Percentiles rank a stretch among this genome's conserved stretches.
phyloP scores from a whole-genome alignment of 1,284 basidiomycete genomes.

The Exobasidium rhododendri region DNA sequence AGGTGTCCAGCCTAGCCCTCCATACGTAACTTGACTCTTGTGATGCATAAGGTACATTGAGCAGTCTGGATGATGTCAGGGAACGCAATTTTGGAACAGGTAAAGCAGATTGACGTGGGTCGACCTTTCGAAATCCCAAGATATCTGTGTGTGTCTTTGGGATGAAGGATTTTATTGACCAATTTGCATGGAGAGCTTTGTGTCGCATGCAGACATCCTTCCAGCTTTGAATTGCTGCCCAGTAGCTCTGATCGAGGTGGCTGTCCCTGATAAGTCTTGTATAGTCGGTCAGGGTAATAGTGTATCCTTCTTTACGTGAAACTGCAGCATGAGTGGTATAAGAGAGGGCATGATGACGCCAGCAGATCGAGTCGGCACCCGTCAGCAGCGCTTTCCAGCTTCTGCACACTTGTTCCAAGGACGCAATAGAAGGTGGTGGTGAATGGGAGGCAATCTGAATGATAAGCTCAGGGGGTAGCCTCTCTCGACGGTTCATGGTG shows the following conservation, averaged over 20 bases:
- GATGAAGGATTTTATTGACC: background rate
- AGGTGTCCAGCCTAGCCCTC: slow-evolving; percentile 2
- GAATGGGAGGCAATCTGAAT: slow-evolving; percentile 3
- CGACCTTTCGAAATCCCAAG: slow-evolving; percentile 2
- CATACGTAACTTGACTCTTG: background rate
- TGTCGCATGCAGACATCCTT: slow-evolving; percentile 3
- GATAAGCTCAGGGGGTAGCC: slow-evolving; percentile 1
- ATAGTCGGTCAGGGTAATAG: background rate
- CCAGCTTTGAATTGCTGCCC: background rate
- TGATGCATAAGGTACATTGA: background rate
- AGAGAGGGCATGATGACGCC: slow-evolving; percentile 6
- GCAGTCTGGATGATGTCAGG: background rate
- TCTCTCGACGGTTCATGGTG: background rate
- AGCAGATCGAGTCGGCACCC: slow-evolving; percentile 1
- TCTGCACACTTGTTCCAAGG: background rate
- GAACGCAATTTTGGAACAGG: background rate
- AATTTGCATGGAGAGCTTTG: background rate
- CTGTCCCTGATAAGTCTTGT: background rate
- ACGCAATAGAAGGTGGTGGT: background rate
- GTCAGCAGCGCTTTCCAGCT: background rate
- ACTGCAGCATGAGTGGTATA: background rate
- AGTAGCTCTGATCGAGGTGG: background rate
- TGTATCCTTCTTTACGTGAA: background rate
- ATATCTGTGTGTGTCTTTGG: background rate
- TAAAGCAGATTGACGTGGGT: background rate